Evolutionary conservation across 148 eudicot species (phyloP), one percentile per base, ranked within the genome.

Genomic region (Persicaria maculosa): DNA sequence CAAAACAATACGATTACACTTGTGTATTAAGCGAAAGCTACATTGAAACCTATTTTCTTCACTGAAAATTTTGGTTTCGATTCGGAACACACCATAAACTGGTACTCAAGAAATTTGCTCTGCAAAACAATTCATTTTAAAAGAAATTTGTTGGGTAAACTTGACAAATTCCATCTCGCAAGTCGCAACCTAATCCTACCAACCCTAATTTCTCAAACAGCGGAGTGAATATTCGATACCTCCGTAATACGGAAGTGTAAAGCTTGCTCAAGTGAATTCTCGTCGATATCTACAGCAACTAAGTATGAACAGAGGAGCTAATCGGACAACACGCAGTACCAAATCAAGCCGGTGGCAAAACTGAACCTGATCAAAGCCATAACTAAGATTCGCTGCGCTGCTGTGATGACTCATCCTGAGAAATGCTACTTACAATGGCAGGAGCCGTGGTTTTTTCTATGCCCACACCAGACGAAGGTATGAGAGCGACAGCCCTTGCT

Each of bases 241-340:
- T 31, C 40, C 40, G 40, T 9, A 25, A 1, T 5, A 59, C 9
- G 11, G 31, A 16, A 57, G 19, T 4, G 5, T 10, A 31, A 65
- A 17, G 70, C 70, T 65, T 40, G 19, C 47, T 65, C 70, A 40
- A 7, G 22, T 25, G 11, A 59, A 31, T 59, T 59, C 4, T 59
- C 8, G 43, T 22, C 15, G 11, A 59, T 59, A 59, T 59, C 43
- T 59, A 59, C 67, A 64, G 6, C 67, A 64, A 4, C 69, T 64
- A 44, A 25, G 31, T 64, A 64, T 64, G 69, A 64, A 64, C 69
- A 64, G 40, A 14, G 17, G 46, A 40, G 14, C 69, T 64, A 59
- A 59, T 20, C 8, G 20, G 62, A 57, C 61, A 5, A 59, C 67
- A 61, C 20, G 1, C 40, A 22, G 15, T 59, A 25, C 40, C 36